Evolutionary conservation across 23 red algal genomes (phyloP).

Genomic region (Cyanidioschyzon merolae): DNA sequence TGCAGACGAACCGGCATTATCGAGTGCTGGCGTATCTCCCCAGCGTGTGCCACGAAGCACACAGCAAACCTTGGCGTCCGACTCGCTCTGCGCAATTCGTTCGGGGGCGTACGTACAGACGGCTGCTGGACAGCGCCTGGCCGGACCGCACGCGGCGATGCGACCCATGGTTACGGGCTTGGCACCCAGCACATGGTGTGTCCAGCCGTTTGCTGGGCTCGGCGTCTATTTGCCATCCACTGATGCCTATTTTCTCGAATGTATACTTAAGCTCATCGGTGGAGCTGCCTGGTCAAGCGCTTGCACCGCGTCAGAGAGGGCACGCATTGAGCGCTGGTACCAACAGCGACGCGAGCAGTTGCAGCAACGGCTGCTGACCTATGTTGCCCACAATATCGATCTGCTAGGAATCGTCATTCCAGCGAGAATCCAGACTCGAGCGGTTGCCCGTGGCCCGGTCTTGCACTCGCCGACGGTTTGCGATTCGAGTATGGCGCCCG

Average conservation of each 20-base stretch:
- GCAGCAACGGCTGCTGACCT: not conserved
- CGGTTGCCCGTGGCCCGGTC: not conserved
- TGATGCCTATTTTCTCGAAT: constrained; percentile 12
- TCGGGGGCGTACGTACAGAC: no score
- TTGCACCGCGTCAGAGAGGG: not conserved
- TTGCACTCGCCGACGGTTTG: not conserved
- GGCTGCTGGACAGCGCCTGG: not conserved
- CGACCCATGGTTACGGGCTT: not conserved
- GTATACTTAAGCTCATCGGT: not conserved
- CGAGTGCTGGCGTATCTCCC: not conserved
- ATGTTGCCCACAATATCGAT: not conserved
- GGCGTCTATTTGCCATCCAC: not conserved
- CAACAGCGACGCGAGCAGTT: not conserved
- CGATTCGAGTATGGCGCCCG: not conserved
- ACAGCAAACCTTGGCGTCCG: not conserved
- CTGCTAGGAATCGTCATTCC: not conserved
- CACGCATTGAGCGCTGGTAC: not conserved
- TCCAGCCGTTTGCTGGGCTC: not conserved
- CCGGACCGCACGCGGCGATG: not conserved
- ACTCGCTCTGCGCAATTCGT: not conserved
- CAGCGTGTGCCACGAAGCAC: not conserved
- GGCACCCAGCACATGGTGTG: not conserved
- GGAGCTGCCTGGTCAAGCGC: not conserved
- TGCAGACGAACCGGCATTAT: not conserved
- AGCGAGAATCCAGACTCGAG: not conserved